Percentiles rank a stretch among this genome's conserved stretches.
phyloP scores from a whole-genome alignment of 2,329 filamentous ascomycete genomes.

The Epichloe coenophiala region DNA sequence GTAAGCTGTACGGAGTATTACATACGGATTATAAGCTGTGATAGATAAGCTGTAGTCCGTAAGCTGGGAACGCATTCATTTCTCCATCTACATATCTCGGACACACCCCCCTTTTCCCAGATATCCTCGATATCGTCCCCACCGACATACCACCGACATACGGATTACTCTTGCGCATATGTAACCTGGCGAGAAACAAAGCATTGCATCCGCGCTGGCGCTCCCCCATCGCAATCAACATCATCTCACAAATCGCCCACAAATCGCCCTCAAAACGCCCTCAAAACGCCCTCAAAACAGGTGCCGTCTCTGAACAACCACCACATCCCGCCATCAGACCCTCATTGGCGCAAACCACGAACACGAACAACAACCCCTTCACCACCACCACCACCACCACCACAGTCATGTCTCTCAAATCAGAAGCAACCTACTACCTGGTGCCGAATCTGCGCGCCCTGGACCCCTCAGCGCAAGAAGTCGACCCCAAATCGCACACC shows the following conservation, averaged over 20 bases:
- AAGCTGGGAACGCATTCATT: no score
- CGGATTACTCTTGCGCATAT: not conserved
- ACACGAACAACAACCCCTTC: not conserved
- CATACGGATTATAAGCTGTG: no score
- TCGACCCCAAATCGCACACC: conserved; percentile 20
- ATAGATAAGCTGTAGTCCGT: no score
- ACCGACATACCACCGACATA: not conserved
- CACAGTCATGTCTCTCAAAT: conserved; percentile 6
- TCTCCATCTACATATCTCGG: no score
- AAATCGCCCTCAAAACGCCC: not conserved
- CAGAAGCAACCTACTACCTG: conserved; percentile 16
- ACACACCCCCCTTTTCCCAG: not conserved
- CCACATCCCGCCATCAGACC: not conserved
- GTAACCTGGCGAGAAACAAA: not conserved
- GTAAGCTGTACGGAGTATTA: no score
- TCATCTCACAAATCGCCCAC: not conserved
- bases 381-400: not conserved
- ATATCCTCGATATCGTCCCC: not conserved
- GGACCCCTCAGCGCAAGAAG: conserved; percentile 20
- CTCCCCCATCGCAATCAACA: not conserved
- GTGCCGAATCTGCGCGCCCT: conserved; percentile 20
- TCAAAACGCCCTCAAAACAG: not conserved
- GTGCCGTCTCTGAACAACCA: not conserved
- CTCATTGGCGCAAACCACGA: not conserved
- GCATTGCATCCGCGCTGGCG: not conserved